Conservation (phyloP, 192 early-diverging fungal species). For the Umbelopsis sp. region DNA sequence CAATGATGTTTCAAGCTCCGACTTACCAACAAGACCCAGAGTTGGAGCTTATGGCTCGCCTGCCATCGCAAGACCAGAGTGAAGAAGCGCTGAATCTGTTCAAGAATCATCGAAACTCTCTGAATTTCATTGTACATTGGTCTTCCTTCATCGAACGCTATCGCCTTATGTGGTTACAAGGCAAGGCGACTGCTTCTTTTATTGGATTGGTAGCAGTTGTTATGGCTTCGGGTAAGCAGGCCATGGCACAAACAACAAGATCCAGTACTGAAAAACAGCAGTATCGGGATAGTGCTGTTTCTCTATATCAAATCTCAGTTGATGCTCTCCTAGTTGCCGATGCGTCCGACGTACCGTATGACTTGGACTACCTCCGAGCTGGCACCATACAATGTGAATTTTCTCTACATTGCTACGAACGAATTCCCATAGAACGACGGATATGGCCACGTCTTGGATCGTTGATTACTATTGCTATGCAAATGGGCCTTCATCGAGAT, state of each 20-base stretch:
- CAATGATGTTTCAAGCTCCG: background rate
- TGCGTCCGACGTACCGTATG: background rate
- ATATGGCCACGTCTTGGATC: background rate
- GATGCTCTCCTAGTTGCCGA: background rate
- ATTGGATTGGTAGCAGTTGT: background rate
- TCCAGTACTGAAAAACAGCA: background rate
- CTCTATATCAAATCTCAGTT: background rate
- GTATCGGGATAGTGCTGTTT: background rate
- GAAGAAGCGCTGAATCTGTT: background rate
- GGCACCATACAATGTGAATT: background rate
- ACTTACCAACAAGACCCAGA: background rate
- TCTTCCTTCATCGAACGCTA: background rate
- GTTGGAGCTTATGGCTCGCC: background rate
- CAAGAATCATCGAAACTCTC: background rate
- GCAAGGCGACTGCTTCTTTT: background rate
- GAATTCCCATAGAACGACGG: background rate
- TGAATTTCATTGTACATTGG: slow-evolving; percentile 3
- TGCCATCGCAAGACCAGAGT: background rate
- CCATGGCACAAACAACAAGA: background rate
- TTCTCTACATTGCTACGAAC: background rate
- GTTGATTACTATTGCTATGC: slow-evolving; percentile 10
- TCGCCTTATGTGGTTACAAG: background rate
- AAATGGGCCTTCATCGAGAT: slow-evolving; percentile 7
- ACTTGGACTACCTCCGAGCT: background rate
- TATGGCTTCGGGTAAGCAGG: slow-evolving; percentile 6